phyloP scores from a whole-genome alignment of 305 asterid genomes.

The Caryopteris hybrid region DNA sequence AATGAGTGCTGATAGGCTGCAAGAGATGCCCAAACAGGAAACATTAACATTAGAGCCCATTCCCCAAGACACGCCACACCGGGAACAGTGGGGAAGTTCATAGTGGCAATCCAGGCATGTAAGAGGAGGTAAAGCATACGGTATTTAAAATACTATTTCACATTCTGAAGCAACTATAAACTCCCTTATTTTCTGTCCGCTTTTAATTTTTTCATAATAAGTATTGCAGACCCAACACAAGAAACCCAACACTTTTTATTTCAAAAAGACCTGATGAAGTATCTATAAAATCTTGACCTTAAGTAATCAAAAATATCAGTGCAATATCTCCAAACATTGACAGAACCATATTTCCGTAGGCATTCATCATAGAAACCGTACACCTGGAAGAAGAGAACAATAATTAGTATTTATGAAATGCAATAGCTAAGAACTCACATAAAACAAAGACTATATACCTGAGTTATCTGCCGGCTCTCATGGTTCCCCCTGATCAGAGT shows the following conservation, averaged over 20 bases:
- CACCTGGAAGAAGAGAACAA: constrained; percentile 50
- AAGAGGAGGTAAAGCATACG: neutral
- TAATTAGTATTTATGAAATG: constrained; percentile 9
- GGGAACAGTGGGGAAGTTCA: neutral
- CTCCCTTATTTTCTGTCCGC: neutral
- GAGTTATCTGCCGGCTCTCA: constrained; percentile 97
- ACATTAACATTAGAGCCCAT: neutral
- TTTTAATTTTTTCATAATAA: neutral
- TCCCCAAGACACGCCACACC: neutral
- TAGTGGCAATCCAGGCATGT: neutral
- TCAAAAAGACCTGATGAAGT: constrained; percentile 7
- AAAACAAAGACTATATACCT: constrained; percentile 46
- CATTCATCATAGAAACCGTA: constrained; percentile 97
- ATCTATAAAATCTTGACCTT: constrained; percentile 48
- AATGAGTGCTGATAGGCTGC: constrained; percentile 54
- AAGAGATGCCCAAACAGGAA: constrained; percentile 10
- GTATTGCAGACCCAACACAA: neutral
- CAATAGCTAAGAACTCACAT: constrained; percentile 13
- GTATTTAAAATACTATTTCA: neutral
- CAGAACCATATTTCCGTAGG: constrained; percentile 87
- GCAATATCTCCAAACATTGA: constrained; percentile 99
- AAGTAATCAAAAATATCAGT: constrained; percentile 91
- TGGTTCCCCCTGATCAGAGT: constrained; percentile 97
- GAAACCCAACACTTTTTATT: constrained; percentile 8
- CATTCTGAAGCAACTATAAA: neutral